Evolutionary conservation across 2,329 filamentous ascomycete species (phyloP), one percentile per base, ranked within the genome.

Genomic region (Thermochaetoides dissita): DNA sequence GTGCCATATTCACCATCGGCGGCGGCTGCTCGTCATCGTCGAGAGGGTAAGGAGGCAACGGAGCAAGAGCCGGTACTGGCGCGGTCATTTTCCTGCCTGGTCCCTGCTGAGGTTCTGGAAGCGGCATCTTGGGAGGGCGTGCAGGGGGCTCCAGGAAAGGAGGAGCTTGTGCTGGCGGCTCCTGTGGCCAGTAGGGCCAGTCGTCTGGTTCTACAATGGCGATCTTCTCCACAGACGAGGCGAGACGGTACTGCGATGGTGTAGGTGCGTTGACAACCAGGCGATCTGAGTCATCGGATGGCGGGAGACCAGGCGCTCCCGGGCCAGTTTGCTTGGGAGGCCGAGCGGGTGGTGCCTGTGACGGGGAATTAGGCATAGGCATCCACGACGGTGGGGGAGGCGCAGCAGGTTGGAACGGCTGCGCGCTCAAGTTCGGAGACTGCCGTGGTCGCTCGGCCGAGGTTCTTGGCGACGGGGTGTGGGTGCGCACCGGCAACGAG

Each of bases 1-100:
- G 76, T 36, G 82, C 79, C 72, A 86, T 83, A 54, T 94, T 93
- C 7, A 93, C 86, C 6, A 74, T 68, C 3, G 89, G 89, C 11
- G 89, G 88, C 29, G 82, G 80, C 28, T 81, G 83, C 54, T 93
- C 74, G 37, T 78, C 79, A 38, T 93, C 74, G 37, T 78, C 79
- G 37, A 84, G 63, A 0, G 89, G 89, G 58, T 95, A 95, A 1
- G 87, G 87, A 31, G 84, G 70, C 7, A 65, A 59, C 11, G 51
- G 43, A 11, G 49, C 41, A 17, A 47, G 55, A 39, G 51, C 57
- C 17, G 17, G 17, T 24, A 24, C 17, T 24, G 17, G 17, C 17
- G 17, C 17, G 17, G 17, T 24, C 17, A 24, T 24, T 24, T 24
- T 24, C 53, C 45, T 63, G 53, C 49, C 64, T 54, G 47, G 57